Conservation (phyloP, 208 protist species). For the Crithidia acanthocephali region DNA sequence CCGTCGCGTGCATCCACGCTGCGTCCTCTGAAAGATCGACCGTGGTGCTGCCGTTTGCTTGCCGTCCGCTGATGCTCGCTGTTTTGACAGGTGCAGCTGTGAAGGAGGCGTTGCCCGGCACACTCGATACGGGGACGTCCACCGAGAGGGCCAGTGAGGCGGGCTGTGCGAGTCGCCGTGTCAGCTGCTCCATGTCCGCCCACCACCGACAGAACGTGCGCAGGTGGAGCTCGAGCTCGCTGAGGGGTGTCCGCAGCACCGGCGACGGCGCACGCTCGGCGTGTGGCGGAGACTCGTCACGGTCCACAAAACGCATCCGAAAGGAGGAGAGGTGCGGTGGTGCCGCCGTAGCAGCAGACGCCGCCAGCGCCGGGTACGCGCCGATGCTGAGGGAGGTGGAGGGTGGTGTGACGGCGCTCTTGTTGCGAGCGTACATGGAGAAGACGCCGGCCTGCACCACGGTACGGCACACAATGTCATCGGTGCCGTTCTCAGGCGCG, state of each 20-base stretch:
- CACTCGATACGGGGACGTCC: neutral
- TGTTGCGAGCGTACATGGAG: conserved; percentile 6
- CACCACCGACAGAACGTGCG: conserved; percentile 12
- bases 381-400: neutral
- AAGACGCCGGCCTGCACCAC: conserved; percentile 4
- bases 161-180: neutral
- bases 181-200: conserved; percentile 6
- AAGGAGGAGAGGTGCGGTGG: neutral
- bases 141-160: neutral
- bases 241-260: neutral
- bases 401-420: neutral
- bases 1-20: neutral
- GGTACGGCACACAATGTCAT: neutral
- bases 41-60: neutral
- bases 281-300: neutral
- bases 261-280: neutral
- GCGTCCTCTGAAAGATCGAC: neutral
- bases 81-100: no score
- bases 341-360: neutral
- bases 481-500: neutral
- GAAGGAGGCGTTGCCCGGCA: neutral
- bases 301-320: neutral
- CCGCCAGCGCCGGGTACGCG: neutral
- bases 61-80: no score
- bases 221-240: conserved; percentile 5